Evolutionary conservation across 129 eudicot species (phyloP).

Genomic region (Oenanthe sinensis): DNA sequence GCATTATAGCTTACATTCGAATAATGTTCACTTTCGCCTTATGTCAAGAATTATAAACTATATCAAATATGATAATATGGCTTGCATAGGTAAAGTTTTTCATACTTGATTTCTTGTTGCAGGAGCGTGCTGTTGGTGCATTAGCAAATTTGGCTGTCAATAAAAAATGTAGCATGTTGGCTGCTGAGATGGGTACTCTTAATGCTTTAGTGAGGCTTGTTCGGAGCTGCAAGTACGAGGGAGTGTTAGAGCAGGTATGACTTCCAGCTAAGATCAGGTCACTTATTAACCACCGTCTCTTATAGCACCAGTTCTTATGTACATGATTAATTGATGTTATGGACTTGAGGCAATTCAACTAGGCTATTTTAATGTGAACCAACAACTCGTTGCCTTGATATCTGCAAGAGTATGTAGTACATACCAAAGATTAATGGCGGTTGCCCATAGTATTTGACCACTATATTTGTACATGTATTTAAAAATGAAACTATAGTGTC

Average conservation of each 20-base stretch:
- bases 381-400: background rate
- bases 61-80: background rate
- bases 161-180: conserved; percentile 87
- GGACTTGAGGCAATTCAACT: background rate
- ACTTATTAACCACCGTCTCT: background rate
- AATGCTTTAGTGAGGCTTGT: conserved; percentile 85
- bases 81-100: background rate
- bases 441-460: background rate
- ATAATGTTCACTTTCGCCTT: background rate
- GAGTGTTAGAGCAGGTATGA: conserved; percentile 85
- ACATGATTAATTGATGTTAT: background rate
- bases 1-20: background rate
- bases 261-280: background rate
- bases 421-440: background rate
- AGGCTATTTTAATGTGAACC: background rate
- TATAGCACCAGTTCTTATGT: background rate
- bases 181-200: conserved; percentile 69
- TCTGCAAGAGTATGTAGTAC: background rate
- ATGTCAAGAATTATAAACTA: background rate
- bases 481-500: no score
- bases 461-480: no score
- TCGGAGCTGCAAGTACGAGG: conserved; percentile 71
- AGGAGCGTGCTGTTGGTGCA: conserved; percentile 96
- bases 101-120: conserved; percentile 12
- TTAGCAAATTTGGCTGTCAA: conserved; percentile 86